Evolutionary conservation across 148 eudicot species (phyloP), one percentile per base, ranked within the genome.

Genomic region (Rhododendron vialii): DNA sequence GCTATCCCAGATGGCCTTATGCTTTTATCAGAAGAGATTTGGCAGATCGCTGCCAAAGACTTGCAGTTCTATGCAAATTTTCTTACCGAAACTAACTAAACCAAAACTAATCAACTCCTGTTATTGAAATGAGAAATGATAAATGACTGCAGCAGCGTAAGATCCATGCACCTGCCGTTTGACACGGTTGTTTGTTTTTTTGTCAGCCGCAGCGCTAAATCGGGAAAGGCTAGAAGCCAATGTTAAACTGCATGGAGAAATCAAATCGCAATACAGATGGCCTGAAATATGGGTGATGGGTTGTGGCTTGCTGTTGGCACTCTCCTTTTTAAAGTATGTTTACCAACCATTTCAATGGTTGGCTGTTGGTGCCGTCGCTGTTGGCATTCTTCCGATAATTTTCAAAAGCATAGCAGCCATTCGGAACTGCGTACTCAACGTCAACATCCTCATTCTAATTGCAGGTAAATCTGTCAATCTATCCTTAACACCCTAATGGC

Each of bases 371-470:
- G 73, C 73, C 1, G 74, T 67, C 15, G 15, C 33, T 5, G 0
- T 26, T 67, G 74, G 74, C 74, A 67, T 26, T 26, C 74, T 28
- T 67, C 74, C 74, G 12, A 1, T 67, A 33, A 67, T 67, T 67
- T 67, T 26, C 33, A 67, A 3, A 67, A 67, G 74, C 74, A 67
- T 67, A 26, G 74, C 74, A 67, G 74, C 35, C 33, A 26, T 67
- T 28, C 74, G 74, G 28, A 67, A 74, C 43, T 35, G 38, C 22
- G 0, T 22, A 0, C 78, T 9, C 78, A 74, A 35, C 24, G 45
- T 74, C 78, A 74, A 74, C 78, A 74, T 74, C 43, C 78, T 74
- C 78, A 74, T 73, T 30, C 24, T 73, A 33, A 73, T 73, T 33
- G 41, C 78, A 73, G 78, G 78, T 73, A 33, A 73, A 30, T 15